Evolutionary conservation across 192 early-diverging fungal species (phyloP).

Genomic region (Coemansia sp.): DNA sequence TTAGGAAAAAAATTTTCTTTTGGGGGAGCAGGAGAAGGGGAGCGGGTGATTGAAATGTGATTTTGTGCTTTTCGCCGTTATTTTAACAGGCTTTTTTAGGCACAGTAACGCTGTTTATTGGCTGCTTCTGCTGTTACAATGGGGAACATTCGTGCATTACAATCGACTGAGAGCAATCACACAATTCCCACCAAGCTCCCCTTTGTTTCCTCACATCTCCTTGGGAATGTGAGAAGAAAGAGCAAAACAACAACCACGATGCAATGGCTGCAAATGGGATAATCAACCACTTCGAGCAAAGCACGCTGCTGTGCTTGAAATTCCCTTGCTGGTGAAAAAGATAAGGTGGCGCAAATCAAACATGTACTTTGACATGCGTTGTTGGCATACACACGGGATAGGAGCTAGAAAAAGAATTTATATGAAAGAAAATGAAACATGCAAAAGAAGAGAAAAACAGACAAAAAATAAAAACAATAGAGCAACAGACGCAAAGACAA

Average conservation of each 20-base stretch:
- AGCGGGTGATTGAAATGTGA: not conserved
- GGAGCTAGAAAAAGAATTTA: too few species aligned
- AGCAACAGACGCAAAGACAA: not conserved
- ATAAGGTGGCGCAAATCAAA: too few species aligned
- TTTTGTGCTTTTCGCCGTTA: not conserved
- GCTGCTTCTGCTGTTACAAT: not conserved
- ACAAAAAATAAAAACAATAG: not conserved
- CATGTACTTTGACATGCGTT: too few species aligned
- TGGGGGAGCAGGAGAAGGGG: not conserved
- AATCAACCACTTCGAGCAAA: too few species aligned
- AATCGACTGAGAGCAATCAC: conserved; percentile 1
- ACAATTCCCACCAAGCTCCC: not conserved
- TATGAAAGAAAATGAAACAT: not conserved
- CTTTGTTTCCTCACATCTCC: too few species aligned
- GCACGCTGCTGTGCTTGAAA: too few species aligned
- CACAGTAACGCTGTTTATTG: not conserved
- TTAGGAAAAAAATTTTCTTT: conserved; percentile 7
- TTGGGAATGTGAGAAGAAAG: too few species aligned
- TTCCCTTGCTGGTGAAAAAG: too few species aligned
- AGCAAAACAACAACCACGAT: too few species aligned
- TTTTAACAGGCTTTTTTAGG: conserved; percentile 5
- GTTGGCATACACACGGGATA: too few species aligned
- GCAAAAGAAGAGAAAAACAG: not conserved
- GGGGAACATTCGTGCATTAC: not conserved
- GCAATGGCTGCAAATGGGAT: too few species aligned